Conservation (phyloP, 768 basidiomycete species). For the Leccinum rimulosum region DNA sequence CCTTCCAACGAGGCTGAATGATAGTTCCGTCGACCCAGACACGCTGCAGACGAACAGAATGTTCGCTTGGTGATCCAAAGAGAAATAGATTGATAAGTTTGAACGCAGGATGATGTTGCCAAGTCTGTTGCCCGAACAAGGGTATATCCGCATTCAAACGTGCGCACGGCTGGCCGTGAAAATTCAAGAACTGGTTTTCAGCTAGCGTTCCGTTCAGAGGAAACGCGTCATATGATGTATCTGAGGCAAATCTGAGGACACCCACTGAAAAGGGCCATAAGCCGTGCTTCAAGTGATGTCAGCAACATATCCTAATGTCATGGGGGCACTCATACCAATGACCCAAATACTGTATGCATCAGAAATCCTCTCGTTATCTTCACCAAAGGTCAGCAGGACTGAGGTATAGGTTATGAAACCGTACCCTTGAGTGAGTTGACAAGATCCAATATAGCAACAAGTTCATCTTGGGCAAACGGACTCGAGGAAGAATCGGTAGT, state of each 20-base stretch:
- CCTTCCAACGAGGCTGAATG: slow-evolving; percentile 13
- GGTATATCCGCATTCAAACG: slow-evolving; percentile 12
- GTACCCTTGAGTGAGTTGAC: slow-evolving; percentile 15
- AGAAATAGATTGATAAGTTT: neutral
- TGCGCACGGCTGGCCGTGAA: slow-evolving; percentile 11
- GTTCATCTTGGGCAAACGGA: slow-evolving; percentile 13
- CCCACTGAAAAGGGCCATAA: slow-evolving; percentile 15
- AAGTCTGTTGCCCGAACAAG: slow-evolving; percentile 6
- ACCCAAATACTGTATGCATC: slow-evolving; percentile 11
- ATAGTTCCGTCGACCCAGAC: slow-evolving; percentile 12
- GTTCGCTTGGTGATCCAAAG: slow-evolving; percentile 4
- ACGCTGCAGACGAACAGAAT: slow-evolving; percentile 13
- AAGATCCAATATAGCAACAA: slow-evolving; percentile 12
- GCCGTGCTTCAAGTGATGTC: slow-evolving; percentile 8
- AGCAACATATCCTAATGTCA: neutral
- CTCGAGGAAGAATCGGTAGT: slow-evolving; percentile 19
- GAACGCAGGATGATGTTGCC: slow-evolving; percentile 1
- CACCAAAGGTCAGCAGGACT: neutral
- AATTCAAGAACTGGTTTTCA: slow-evolving; percentile 15
- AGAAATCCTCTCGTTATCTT: slow-evolving; percentile 1
- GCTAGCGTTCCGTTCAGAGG: neutral
- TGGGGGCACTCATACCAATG: slow-evolving; percentile 6
- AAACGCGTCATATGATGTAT: neutral
- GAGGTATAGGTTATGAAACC: neutral
- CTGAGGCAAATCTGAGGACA: neutral